Percentiles rank a stretch among this genome's conserved stretches.
These are phyloP conservation scores for Tephrocybe rancida DNA, from an alignment of 768 basidiomycete species.

Conservation along the genomic window DNA sequence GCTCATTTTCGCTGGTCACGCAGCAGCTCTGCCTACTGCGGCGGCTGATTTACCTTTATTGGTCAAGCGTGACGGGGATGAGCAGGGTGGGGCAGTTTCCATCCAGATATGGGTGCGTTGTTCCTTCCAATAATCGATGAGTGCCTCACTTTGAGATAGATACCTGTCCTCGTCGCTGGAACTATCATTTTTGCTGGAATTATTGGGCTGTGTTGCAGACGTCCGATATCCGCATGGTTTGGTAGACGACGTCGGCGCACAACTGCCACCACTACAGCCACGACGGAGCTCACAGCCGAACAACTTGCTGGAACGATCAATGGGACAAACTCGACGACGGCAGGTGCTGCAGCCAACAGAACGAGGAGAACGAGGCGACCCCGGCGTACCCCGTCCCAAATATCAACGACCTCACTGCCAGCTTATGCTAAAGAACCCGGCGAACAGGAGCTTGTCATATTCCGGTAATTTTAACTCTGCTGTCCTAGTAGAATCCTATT, in stretches of 20 bases:
- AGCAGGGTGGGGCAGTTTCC: background rate
- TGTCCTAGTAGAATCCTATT: background rate
- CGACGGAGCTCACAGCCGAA: slow-evolving; percentile 55
- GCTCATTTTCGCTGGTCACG: slow-evolving; percentile 5
- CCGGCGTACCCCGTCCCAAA: slow-evolving; percentile 76
- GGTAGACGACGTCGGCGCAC: background rate
- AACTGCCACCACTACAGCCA: background rate
- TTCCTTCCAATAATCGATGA: background rate
- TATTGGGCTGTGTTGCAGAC: slow-evolving; percentile 7
- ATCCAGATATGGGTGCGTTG: slow-evolving; percentile 19
- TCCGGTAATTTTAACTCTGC: slow-evolving; percentile 34
- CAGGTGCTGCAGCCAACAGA: slow-evolving; percentile 26
- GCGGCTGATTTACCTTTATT: background rate
- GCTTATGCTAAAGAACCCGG: slow-evolving; percentile 85
- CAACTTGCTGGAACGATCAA: slow-evolving; percentile 55
- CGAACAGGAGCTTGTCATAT: slow-evolving; percentile 78
- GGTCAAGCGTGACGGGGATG: background rate
- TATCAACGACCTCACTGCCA: slow-evolving; percentile 77
- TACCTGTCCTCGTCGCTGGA: slow-evolving; percentile 16
- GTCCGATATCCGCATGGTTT: background rate
- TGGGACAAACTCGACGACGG: slow-evolving; percentile 19
- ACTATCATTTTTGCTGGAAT: background rate
- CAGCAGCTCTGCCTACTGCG: slow-evolving; percentile 14
- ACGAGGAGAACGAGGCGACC: slow-evolving; percentile 37
- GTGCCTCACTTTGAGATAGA: slow-evolving; percentile 1